Evolutionary conservation across 805 yeast species (phyloP), one percentile per base, ranked within the genome.

Genomic region (Tanozyma kutaoensis): DNA sequence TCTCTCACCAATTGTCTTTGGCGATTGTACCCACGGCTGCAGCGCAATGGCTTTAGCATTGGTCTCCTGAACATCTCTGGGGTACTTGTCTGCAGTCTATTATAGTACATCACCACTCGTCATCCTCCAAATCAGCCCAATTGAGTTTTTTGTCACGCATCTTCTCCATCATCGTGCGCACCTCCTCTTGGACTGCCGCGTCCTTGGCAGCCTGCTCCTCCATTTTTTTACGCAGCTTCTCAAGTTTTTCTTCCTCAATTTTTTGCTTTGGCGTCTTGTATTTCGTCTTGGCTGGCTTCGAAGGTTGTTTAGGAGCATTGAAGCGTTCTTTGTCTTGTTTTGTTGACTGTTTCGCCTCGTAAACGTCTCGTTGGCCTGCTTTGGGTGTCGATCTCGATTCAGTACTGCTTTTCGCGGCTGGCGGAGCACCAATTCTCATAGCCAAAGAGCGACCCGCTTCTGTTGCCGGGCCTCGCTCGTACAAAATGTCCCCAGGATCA

Each of bases 111-210:
- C n/a, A n/a, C 14, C 17, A 26, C n/a, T 20, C 18, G 22, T 32
- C 42, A 26, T 48, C 53, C 24, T 48, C 55, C 25, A 52, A 37
- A 30, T 44, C 52, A 12, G 57, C 55, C 58, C 58, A 52, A 32
- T 41, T 51, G 24, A 40, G 33, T 17, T 45, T 34, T 22, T 43
- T 46, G 26, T 49, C 43, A 24, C 37, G 44, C 36, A 52, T 36
- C 33, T 47, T 43, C 20, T 42, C 51, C 18, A 50, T 44, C 44
- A 48, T 34, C 22, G 40, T 36, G 27, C 37, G 34, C 24, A 50
- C 48, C 28, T 50, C 54, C 15, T 40, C 41, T 28, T 43, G 37
- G 20, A 47, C 32, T 25, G 37, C 28, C 12, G 39, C 47, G 3
- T 44, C 46, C 23, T 28, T 30, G 10, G 20, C 8, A 18, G 10